These are phyloP conservation scores for Sherardia arvensis DNA, from an alignment of 257 asterid species.

Conservation along the genomic window DNA sequence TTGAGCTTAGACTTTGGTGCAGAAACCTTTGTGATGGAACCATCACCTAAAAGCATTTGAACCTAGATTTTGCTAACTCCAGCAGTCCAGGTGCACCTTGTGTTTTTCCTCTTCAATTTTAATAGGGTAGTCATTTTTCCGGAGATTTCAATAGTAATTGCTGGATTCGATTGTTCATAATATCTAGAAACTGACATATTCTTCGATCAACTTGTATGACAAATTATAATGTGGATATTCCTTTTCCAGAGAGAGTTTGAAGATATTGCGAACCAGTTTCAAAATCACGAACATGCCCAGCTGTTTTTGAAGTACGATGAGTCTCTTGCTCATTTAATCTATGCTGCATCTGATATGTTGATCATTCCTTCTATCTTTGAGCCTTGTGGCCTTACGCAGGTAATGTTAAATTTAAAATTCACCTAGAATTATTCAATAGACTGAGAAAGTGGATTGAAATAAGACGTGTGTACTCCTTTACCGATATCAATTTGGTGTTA, in stretches of 20 bases:
- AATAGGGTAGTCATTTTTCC: not conserved
- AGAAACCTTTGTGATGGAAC: not conserved
- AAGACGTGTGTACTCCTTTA: not conserved
- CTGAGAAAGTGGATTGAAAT: not conserved
- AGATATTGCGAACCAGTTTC: conserved; percentile 57
- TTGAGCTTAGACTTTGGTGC: not conserved
- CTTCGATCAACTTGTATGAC: not conserved
- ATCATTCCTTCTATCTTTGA: conserved; percentile 92
- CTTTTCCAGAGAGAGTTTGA: conserved; percentile 79
- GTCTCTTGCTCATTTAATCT: conserved; percentile 70
- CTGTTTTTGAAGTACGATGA: conserved; percentile 83
- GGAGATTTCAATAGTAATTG: not conserved
- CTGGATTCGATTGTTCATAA: not conserved
- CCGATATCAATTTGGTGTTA: not conserved
- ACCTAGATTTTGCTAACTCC: not conserved
- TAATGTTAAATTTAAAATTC: conserved; percentile 13
- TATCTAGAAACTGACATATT: not conserved
- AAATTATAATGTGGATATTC: not conserved
- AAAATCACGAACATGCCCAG: conserved; percentile 59
- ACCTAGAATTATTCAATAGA: not conserved
- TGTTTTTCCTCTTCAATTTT: not conserved
- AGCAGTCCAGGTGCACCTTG: not conserved
- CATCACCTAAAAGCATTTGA: not conserved
- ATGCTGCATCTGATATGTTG: conserved; percentile 91
- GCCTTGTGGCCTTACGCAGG: conserved; percentile 99